phyloP scores from a whole-genome alignment of 2,329 filamentous ascomycete genomes.

The Didymella pomorum region DNA sequence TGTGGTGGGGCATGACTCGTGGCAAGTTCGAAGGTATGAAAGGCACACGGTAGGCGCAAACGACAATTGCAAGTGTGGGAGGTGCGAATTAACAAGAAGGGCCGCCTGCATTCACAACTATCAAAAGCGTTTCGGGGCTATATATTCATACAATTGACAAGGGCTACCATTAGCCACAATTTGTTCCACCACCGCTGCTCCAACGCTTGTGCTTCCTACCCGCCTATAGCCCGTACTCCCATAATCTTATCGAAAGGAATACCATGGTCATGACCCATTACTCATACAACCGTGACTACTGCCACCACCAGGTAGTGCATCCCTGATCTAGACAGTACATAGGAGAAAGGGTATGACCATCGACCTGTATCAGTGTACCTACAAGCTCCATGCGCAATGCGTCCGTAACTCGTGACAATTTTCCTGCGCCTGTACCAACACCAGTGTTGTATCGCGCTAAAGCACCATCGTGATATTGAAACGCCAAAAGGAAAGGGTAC shows the following conservation, averaged over 20 bases:
- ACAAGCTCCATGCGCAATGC: conserved; percentile 44
- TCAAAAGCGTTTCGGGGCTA: conserved; percentile 40
- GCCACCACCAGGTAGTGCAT: conserved; percentile 3
- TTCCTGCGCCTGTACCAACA: conserved; percentile 27
- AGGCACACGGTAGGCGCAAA: conserved; percentile 4
- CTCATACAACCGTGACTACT: conserved; percentile 39
- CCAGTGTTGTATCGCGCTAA: conserved; percentile 29
- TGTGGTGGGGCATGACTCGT: conserved; percentile 20
- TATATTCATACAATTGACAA: conserved; percentile 51
- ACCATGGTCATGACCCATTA: conserved; percentile 38
- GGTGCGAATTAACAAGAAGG: conserved; percentile 17
- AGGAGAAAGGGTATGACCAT: conserved; percentile 40
- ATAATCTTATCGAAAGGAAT: conserved; percentile 13
- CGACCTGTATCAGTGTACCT: conserved; percentile 27
- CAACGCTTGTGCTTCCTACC: conserved; percentile 21
- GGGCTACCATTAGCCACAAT: conserved; percentile 39
- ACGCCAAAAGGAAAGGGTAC: conserved; percentile 13
- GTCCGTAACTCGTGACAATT: conserved; percentile 25
- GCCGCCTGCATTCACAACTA: conserved; percentile 41
- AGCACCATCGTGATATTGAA: conserved; percentile 12
- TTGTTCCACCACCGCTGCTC: conserved; percentile 10
- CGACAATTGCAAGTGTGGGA: background rate
- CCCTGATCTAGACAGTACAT: conserved; percentile 30
- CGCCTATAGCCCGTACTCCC: conserved; percentile 12
- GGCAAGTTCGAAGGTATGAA: background rate